Evolutionary conservation across 495 filamentous ascomycete species (phyloP), one percentile per base, ranked within the genome.

Genomic region (Pyrenula aspistea): DNA sequence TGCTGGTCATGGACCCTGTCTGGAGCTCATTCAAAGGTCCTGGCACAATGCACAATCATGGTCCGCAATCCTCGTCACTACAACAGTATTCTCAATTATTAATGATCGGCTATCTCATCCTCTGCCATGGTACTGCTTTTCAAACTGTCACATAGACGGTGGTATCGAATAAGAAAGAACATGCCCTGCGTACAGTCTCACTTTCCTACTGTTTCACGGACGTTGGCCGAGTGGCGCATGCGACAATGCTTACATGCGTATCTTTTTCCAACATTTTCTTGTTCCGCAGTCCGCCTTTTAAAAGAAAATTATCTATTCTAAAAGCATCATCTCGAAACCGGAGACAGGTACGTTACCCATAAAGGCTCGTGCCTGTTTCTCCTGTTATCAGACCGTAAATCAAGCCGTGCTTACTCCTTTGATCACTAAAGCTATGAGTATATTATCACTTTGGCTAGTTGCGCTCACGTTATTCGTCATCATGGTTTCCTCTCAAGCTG

Each of bases 191-290:
- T n/a, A n/a, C n/a, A n/a, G n/a, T n/a, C n/a, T n/a, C n/a, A n/a
- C n/a, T n/a, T n/a, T n/a, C 31, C 15, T 15, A 42, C 31, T 42
- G 31, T 42, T 42, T 42, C 31, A 15, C 31, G 31, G 31, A 15
- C 31, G 31, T 42, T 42, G 31, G 15, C 31, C 31, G 31, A 4
- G 31, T 42, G 31, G 31, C 31, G 15, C 31, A 42, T 15, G 31
- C 31, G 8, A 8, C 31, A 42, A 42, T 42, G 31, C 31, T 15
- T 42, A 4, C 31, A 42, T 42, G 31, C 31, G 31, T 4, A 8
- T 4, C 31, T 42, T 83, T 81, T 60, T 78, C 77, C n/a, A 83
- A 83, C 52, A 59, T 83, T 10, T 82, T 78, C 67, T 42, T 42
- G 31, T 8, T 42, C 31, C 15, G 8, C 31, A 15, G 31, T 42